A percentile compares a stretch with the other conserved stretches of the same genome.
Conservation (phyloP, 352 stramenopile species). For the Phytophthora cactorum region DNA sequence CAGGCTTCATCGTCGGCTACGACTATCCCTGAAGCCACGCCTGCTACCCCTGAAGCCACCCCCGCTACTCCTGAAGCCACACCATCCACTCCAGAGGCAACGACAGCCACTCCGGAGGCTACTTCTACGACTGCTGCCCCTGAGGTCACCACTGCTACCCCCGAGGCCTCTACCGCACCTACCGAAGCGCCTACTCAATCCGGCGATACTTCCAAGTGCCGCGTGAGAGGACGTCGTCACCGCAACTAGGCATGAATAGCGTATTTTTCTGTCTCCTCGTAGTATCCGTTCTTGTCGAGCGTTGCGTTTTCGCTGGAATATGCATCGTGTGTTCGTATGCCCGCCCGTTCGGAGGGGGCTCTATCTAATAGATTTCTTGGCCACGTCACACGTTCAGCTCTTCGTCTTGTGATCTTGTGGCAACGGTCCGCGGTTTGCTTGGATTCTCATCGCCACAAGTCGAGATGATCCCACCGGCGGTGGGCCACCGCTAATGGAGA, state of each 20-base stretch:
- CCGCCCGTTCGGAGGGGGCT: constrained; percentile 18
- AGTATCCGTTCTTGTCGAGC: constrained; percentile 32
- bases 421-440: constrained; percentile 13
- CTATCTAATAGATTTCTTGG: constrained; percentile 21
- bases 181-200: constrained; percentile 14
- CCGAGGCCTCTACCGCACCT: constrained; percentile 1
- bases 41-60: not conserved
- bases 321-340: constrained; percentile 20
- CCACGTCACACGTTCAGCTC: constrained; percentile 11
- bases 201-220: constrained; percentile 33
- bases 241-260: constrained; percentile 18
- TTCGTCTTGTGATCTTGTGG: not conserved
- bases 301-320: constrained; percentile 19
- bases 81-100: not conserved
- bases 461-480: constrained; percentile 8
- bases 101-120: not conserved
- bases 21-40: not conserved
- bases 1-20: constrained; percentile 2
- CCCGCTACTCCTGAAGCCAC: constrained; percentile 6
- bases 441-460: constrained; percentile 5
- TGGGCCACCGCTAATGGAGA: not conserved
- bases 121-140: constrained; percentile 1
- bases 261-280: constrained; percentile 11
- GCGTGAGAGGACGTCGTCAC: constrained; percentile 22
- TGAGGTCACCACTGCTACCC: not conserved